Base-by-base conservation (phyloP, 805 yeast genomes). In the Starmerella sp. region DNA sequence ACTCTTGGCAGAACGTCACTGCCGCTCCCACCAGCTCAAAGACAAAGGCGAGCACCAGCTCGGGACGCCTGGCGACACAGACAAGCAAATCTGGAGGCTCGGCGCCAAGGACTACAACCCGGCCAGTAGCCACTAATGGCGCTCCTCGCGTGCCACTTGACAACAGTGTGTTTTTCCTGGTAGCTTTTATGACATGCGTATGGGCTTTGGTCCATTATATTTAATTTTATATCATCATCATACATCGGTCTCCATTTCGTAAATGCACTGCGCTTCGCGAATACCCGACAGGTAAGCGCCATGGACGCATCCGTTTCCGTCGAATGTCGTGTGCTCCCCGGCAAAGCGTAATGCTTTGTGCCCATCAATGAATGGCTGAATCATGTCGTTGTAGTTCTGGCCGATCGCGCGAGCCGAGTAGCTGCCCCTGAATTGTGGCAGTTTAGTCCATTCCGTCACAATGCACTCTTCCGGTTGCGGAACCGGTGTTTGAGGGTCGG, bases 261-360 rank as follows among this genome's bases (percentile, higher is more conserved):
- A 39, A 31, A 44, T 31, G n/a, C 9, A 28, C 30, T 44, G 17
- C 4, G 81, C 82, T 60, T 79, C 82, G 58, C 91, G 71, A 49
- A 63, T 64, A 1, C 91, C 96, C 63, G 91, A 83, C 57, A 73
- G 72, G 80, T 86, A 87, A 0, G 96, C 96, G 0, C 95, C 96
- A 66, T 89, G 95, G 5, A 84, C 93, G 62, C 95, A 89, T 0
- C 96, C 96, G 14, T 88, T 84, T 7, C 95, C 96, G 60, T 87
- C 95, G 61, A 79, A 70, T 28, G 81, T 79, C 0, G 96, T 84
- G 66, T 89, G 96, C 65, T 89, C 96, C 7, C 96, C 96, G 0
- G 96, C 96, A 73, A 89, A 89, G 44, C 95, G 73, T 2, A 89
- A 69, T 8, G 74, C 72, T 11, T 75, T 80, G 22, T 76, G 71